These are phyloP conservation scores for Peniophora sp. DNA, from an alignment of 1,284 basidiomycete genomes.

Conservation along the genomic window DNA sequence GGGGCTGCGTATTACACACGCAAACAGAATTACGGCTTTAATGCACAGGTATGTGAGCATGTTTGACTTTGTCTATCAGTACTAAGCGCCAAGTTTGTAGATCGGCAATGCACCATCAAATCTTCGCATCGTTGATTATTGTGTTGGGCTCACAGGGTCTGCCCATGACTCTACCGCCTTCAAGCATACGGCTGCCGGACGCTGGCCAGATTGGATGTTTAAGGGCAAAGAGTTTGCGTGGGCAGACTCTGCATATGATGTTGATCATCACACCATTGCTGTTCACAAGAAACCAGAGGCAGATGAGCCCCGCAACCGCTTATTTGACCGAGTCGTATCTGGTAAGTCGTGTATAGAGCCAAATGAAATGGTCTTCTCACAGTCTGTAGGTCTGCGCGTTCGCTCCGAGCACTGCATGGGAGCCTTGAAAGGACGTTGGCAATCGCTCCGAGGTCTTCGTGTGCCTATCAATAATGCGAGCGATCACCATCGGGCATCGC, in stretches of 20 bases:
- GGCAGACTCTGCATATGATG: slow-evolving; percentile 31
- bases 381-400: slow-evolving; percentile 14
- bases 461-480: neutral
- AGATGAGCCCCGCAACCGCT: slow-evolving; percentile 16
- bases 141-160: slow-evolving; percentile 19
- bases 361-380: too few relatives aligned
- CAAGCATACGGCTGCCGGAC: slow-evolving; percentile 20
- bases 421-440: slow-evolving; percentile 24
- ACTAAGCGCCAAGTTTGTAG: slow-evolving; percentile 11
- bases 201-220: slow-evolving; percentile 24
- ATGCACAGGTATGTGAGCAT: slow-evolving; percentile 21
- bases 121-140: slow-evolving; percentile 26
- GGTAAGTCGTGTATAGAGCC: neutral
- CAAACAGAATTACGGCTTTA: slow-evolving; percentile 26
- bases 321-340: slow-evolving; percentile 23
- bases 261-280: slow-evolving; percentile 19
- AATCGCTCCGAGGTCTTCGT: slow-evolving; percentile 17
- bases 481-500: slow-evolving; percentile 10
- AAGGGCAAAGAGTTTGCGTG: slow-evolving; percentile 29
- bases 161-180: slow-evolving; percentile 29
- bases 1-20: slow-evolving; percentile 27
- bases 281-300: slow-evolving; percentile 27
- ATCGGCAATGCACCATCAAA: slow-evolving; percentile 26
- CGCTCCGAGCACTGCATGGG: slow-evolving; percentile 29
- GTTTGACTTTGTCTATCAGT: slow-evolving; percentile 2